phyloP scores from a whole-genome alignment of 805 yeast genomes.

The Candida ipomoeae region DNA sequence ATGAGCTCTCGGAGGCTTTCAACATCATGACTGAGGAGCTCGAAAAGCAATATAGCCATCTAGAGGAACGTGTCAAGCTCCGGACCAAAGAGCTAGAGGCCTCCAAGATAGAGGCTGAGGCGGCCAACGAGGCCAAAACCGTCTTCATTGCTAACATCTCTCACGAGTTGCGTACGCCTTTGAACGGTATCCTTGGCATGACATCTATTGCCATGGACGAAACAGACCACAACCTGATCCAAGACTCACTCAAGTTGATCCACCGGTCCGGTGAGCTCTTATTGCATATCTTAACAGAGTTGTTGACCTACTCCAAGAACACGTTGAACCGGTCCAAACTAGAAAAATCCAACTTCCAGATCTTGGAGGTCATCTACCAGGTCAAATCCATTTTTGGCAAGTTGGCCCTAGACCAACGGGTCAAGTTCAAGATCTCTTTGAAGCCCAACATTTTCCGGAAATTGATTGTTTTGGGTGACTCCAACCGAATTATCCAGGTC shows the following conservation, averaged over 20 bases:
- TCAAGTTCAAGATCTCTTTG: conserved; percentile 57
- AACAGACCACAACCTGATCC: conserved; percentile 59
- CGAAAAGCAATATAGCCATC: conserved; percentile 73
- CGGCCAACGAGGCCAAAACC: conserved; percentile 95
- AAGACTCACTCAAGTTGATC: conserved; percentile 73
- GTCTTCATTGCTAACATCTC: conserved; percentile 89
- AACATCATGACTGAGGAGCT: conserved; percentile 88
- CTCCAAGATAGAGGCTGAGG: conserved; percentile 85
- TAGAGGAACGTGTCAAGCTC: conserved; percentile 83
- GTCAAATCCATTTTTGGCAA: conserved; percentile 81
- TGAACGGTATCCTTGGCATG: conserved; percentile 95
- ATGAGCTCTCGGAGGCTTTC: conserved; percentile 83
- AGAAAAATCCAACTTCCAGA: conserved; percentile 76
- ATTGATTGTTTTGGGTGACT: conserved; percentile 77
- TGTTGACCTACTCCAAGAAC: conserved; percentile 88
- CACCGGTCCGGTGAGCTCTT: conserved; percentile 89
- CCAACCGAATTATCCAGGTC: conserved; percentile 85
- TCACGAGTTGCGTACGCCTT: conserved; percentile 91
- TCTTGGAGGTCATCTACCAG: conserved; percentile 79
- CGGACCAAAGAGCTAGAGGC: conserved; percentile 86
- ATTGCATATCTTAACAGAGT: conserved; percentile 83
- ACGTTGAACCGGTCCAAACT: conserved; percentile 78
- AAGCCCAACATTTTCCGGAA: conserved; percentile 58
- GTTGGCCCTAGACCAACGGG: conserved; percentile 72
- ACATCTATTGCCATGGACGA: conserved; percentile 93